Evolutionary conservation across 1,284 basidiomycete species (phyloP).

Genomic region (Pyrrhoderma noxium): DNA sequence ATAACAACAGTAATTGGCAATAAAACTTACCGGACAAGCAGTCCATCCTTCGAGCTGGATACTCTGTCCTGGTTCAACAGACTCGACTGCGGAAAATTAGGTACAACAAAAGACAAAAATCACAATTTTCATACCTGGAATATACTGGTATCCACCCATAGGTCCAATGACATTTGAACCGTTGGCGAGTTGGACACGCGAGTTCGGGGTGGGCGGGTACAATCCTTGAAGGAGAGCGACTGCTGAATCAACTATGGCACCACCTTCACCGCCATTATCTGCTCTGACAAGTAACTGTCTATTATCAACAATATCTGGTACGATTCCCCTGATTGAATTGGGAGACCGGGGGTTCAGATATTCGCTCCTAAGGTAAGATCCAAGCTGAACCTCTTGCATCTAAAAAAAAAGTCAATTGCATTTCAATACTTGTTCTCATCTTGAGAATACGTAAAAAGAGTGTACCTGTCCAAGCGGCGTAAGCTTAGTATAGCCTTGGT

Average conservation of each 20-base stretch:
- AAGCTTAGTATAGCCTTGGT: conserved; percentile 63
- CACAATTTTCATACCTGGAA: conserved; percentile 44
- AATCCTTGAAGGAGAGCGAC: conserved; percentile 73
- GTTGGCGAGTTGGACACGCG: conserved; percentile 68
- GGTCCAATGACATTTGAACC: conserved; percentile 67
- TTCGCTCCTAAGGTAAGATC: conserved; percentile 53
- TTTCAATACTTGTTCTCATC: background rate
- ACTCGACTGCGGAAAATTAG: conserved; percentile 46
- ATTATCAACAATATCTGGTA: conserved; percentile 60
- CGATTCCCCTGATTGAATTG: conserved; percentile 62
- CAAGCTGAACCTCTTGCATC: conserved; percentile 70
- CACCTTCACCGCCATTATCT: conserved; percentile 78
- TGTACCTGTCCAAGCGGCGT: conserved; percentile 78
- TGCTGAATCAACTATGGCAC: conserved; percentile 77
- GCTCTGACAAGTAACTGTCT: conserved; percentile 66
- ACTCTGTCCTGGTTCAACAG: conserved; percentile 76
- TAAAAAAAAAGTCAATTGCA: conserved; percentile 25
- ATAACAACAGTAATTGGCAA: background rate
- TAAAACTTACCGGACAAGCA: conserved; percentile 58
- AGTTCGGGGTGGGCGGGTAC: conserved; percentile 66
- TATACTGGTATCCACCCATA: conserved; percentile 80
- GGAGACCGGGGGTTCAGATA: conserved; percentile 63
- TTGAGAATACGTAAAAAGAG: background rate
- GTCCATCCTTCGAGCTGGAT: conserved; percentile 83
- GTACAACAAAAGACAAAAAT: background rate